Conservation (phyloP, 2,329 filamentous ascomycete genomes). For the Daldinia sp. region DNA sequence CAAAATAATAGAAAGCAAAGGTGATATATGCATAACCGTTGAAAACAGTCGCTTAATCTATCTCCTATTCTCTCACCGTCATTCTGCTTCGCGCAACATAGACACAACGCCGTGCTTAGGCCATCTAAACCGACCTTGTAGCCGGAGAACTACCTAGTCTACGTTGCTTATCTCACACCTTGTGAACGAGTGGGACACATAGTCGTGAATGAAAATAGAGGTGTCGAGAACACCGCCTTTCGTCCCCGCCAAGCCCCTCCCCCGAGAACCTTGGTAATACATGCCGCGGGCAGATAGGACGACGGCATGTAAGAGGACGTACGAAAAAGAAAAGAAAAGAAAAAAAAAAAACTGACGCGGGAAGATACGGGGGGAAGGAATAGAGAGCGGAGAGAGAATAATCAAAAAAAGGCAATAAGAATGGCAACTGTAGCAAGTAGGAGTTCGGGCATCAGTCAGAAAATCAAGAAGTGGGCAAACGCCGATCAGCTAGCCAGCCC, state of each 20-base stretch:
- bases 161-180: slow-evolving; percentile 17
- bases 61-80: slow-evolving; percentile 1
- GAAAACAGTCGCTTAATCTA: background rate
- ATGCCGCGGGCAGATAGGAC: slow-evolving; percentile 3
- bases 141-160: slow-evolving; percentile 1
- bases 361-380: slow-evolving; percentile 8
- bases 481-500: slow-evolving; percentile 15
- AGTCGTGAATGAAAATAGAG: background rate
- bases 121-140: background rate
- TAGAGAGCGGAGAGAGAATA: background rate
- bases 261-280: background rate
- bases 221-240: slow-evolving; percentile 2
- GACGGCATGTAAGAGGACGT: background rate
- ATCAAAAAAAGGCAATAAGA: background rate
- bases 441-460: background rate
- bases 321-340: too few relatives aligned
- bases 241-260: slow-evolving; percentile 3
- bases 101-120: slow-evolving; percentile 13
- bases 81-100: slow-evolving; percentile 13
- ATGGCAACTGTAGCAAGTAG: too few relatives aligned
- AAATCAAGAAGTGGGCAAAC: slow-evolving; percentile 15
- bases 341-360: slow-evolving; percentile 15
- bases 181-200: background rate
- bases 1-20: background rate
- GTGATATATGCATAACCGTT: background rate